These are phyloP conservation scores for Tulasnella sp. DNA, from an alignment of 768 basidiomycete species.

Conservation along the genomic window DNA sequence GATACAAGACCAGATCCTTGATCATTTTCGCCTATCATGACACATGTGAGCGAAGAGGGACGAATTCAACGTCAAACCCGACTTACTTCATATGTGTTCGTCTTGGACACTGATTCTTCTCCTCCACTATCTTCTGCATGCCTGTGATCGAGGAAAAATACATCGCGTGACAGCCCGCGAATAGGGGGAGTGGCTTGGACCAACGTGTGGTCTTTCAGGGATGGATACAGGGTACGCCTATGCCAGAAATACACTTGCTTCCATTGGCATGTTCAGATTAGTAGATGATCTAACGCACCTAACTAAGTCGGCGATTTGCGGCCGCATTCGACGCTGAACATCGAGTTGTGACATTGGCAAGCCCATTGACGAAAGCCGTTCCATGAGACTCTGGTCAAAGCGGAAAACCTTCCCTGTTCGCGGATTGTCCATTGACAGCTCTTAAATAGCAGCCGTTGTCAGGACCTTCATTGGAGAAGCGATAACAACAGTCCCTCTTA, in stretches of 20 bases:
- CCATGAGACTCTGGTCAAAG: conserved; percentile 74
- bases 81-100: conserved; percentile 61
- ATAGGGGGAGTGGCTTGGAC: conserved; percentile 54
- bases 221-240: conserved; percentile 60
- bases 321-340: conserved; percentile 73
- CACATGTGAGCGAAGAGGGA: not conserved
- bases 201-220: conserved; percentile 54
- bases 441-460: conserved; percentile 39
- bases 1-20: conserved; percentile 52
- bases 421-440: conserved; percentile 64
- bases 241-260: not conserved
- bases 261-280: not conserved
- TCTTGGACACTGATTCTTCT: conserved; percentile 62
- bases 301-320: conserved; percentile 59
- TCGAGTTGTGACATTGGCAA: conserved; percentile 66
- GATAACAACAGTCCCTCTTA: not conserved
- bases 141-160: conserved; percentile 64
- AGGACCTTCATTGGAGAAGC: not conserved
- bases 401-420: conserved; percentile 54
- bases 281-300: conserved; percentile 40
- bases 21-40: conserved; percentile 47
- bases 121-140: conserved; percentile 57
- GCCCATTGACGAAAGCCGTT: conserved; percentile 56
- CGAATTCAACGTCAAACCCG: not conserved
- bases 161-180: conserved; percentile 57